Conservation (phyloP, 2,329 filamentous ascomycete genomes). For the Dactylellina haptotyla region DNA sequence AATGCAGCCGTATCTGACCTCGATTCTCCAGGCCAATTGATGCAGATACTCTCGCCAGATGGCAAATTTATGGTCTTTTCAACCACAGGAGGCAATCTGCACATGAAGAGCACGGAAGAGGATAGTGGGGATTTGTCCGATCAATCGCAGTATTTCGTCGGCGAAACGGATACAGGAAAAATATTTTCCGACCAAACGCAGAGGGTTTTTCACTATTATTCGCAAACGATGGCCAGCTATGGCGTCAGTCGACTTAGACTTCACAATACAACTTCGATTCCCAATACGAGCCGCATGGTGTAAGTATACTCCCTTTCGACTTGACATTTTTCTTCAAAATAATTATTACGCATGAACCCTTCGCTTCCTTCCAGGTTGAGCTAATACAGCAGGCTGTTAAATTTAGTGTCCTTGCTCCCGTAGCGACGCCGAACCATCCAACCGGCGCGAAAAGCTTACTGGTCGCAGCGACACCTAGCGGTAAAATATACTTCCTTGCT, state of each 20-base stretch:
- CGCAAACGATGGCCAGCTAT: neutral
- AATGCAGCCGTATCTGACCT: neutral
- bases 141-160: neutral
- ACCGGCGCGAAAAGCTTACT: neutral
- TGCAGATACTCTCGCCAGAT: neutral
- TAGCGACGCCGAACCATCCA: neutral
- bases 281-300: neutral
- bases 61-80: neutral
- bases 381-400: too few relatives aligned
- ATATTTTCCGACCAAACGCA: neutral
- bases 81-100: neutral
- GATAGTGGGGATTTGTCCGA: neutral
- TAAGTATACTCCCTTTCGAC: conserved; percentile 2
- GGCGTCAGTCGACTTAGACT: neutral
- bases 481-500: neutral
- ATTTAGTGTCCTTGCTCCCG: neutral
- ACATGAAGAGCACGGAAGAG: neutral
- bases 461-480: neutral
- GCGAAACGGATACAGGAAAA: neutral
- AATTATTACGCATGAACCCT: too few relatives aligned
- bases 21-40: neutral
- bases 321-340: too few relatives aligned
- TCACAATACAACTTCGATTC: neutral
- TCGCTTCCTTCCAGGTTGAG: too few relatives aligned
- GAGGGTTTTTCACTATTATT: neutral